Base-by-base conservation (phyloP, 2,329 filamentous ascomycete species). In the Hymenoscyphus fructigenus region DNA sequence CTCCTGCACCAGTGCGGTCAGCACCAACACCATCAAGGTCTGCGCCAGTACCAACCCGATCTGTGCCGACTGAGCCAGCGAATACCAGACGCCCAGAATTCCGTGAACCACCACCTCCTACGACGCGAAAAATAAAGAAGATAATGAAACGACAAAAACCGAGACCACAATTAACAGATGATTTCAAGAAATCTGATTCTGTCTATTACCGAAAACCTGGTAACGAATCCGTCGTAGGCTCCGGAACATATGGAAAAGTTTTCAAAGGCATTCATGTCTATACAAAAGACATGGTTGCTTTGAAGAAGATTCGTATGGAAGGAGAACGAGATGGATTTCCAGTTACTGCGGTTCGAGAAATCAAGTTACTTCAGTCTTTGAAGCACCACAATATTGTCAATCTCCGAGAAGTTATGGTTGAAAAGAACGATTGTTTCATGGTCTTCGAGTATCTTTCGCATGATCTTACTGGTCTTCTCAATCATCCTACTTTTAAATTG, bases 341-440 rank as follows among this genome's bases (percentile, higher is more conserved):
- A 0, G 92, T 97, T 56, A 97, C 93, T 0, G 93, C 93, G 0
- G 91, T 96, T 29, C 88, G 93, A 66, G 93, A 97, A 77, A 93
- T 97, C 80, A 96, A 96, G 76, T 82, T 97, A 28, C 82, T 97
- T n/a, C 92, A 96, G 75, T 93, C 91, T 3, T 82, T 96, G 26
- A 88, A 89, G 68, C 92, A 96, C 73, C 80, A 83, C 65, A 96
- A 96, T 73, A 88, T 97, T 60, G 92, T 97, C 64, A 88, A 88
- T 50, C 80, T 97, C 20, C 87, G 91, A 69, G 93, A 97, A 79
- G 92, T 96, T 70, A 99, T 99, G 95, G 95, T 99, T 1, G 95
- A 99, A 79, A 91, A 90, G 75, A 98, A 98, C 71, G 93, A 98
- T 78, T 99, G 95, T 77, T 99, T 96, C 79, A 99, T 99, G 95